phyloP scores from a whole-genome alignment of 2,329 filamentous ascomycete species.

The Sporothrix protearum region DNA sequence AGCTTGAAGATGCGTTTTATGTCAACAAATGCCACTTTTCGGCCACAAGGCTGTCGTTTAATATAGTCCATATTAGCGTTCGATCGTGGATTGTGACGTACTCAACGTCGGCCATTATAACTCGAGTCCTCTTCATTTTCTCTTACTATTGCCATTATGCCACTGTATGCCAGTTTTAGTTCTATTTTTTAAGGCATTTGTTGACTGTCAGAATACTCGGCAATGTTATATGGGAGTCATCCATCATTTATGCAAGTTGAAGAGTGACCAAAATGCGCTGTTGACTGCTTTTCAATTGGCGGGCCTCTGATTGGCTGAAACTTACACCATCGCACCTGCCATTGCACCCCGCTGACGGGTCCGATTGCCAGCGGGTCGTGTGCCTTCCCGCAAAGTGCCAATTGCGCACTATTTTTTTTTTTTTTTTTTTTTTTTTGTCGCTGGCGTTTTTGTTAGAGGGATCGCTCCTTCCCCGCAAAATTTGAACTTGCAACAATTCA shows the following conservation, averaged over 20 bases:
- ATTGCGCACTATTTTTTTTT: conserved; percentile 14
- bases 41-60: background rate
- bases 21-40: background rate
- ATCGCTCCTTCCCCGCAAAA: conserved; percentile 20
- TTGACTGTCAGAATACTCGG: background rate
- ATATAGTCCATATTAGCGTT: background rate
- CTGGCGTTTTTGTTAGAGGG: conserved; percentile 7
- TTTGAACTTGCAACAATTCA: conserved; percentile 9
- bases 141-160: no score
- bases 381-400: conserved; percentile 5
- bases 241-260: background rate
- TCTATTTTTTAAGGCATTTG: background rate
- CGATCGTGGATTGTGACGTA: background rate
- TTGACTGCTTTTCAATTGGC: conserved; percentile 23
- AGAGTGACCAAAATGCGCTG: background rate
- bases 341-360: conserved; percentile 4
- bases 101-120: background rate
- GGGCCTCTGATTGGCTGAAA: conserved; percentile 26
- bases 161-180: no score
- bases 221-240: background rate
- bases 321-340: conserved; percentile 16
- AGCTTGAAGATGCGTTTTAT: background rate
- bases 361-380: conserved; percentile 26
- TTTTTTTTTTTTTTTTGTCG: conserved; percentile 17
- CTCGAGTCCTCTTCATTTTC: background rate